Conservation (phyloP, 2,329 filamentous ascomycete genomes). For the Colletotrichum somersetense region DNA sequence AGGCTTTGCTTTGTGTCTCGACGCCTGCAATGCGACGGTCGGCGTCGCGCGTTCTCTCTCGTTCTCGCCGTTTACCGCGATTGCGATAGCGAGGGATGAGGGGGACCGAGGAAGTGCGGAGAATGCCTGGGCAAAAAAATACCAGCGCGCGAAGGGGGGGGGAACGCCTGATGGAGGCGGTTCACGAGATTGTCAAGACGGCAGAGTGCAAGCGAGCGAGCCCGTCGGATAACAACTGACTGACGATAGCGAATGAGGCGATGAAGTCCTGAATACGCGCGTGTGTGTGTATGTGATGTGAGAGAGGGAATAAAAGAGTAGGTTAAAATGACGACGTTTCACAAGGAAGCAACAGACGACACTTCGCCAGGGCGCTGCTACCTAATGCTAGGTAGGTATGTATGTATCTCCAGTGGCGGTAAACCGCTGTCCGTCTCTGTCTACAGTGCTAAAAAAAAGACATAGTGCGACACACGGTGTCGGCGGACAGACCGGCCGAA, state of each 20-base stretch:
- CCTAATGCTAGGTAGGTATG: too few species aligned
- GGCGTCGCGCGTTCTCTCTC: slow-evolving; percentile 26
- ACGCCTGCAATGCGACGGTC: slow-evolving; percentile 19
- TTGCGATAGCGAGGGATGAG: slow-evolving; percentile 16
- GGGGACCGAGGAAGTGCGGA: slow-evolving; percentile 23
- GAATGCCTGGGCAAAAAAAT: slow-evolving; percentile 14
- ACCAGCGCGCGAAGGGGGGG: neutral
- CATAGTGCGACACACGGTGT: neutral
- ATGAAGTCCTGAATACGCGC: neutral
- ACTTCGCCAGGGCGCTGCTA: neutral
- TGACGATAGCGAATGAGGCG: slow-evolving; percentile 4
- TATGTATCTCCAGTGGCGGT: neutral
- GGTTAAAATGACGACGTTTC: slow-evolving; percentile 17
- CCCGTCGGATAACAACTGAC: neutral
- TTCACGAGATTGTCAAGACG: neutral
- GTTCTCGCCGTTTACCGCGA: slow-evolving; percentile 30
- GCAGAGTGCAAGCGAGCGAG: neutral
- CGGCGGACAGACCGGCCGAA: neutral
- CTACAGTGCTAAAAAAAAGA: slow-evolving; percentile 7
- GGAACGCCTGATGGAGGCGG: neutral
- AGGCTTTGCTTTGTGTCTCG: neutral
- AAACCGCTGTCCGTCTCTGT: neutral
- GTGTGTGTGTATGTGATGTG: neutral
- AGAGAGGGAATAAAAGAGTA: neutral
- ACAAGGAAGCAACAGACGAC: slow-evolving; percentile 8